Conservation (phyloP, 495 filamentous ascomycete species). For the Penicillium cinerascens region DNA sequence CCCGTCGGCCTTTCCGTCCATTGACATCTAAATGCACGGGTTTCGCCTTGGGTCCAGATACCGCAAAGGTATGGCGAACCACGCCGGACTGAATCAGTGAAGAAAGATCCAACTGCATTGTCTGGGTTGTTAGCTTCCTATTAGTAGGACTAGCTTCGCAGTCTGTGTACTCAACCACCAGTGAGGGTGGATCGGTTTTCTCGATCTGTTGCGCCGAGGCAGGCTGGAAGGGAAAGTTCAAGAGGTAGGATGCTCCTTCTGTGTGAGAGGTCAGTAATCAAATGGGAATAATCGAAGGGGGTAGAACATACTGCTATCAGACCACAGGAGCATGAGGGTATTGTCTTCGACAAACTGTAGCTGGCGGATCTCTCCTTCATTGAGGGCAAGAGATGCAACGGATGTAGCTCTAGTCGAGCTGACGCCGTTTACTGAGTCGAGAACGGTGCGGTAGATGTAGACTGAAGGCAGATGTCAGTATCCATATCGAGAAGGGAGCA, state of each 20-base stretch:
- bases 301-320: constrained; percentile 35
- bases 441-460: constrained; percentile 45
- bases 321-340: constrained; percentile 49
- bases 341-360: constrained; percentile 55
- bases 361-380: constrained; percentile 46
- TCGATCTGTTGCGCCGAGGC: neutral
- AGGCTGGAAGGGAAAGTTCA: constrained; percentile 40
- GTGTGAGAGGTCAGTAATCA: constrained; percentile 7
- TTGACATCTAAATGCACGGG: constrained; percentile 52
- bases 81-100: constrained; percentile 8
- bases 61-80: constrained; percentile 34
- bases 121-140: constrained; percentile 12
- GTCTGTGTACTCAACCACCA: constrained; percentile 17
- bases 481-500: neutral
- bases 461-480: constrained; percentile 29
- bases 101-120: constrained; percentile 25
- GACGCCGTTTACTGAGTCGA: constrained; percentile 52
- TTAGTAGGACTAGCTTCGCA: constrained; percentile 9
- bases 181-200: constrained; percentile 2
- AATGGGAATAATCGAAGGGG: constrained; percentile 7
- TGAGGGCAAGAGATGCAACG: constrained; percentile 38
- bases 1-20: constrained; percentile 50
- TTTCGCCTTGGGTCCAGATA: constrained; percentile 36
- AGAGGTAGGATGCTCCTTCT: constrained; percentile 30
- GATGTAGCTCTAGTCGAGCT: constrained; percentile 47